These are phyloP conservation scores for Hypoxylon intermedium DNA, from an alignment of 495 filamentous ascomycete genomes.

Conservation along the genomic window DNA sequence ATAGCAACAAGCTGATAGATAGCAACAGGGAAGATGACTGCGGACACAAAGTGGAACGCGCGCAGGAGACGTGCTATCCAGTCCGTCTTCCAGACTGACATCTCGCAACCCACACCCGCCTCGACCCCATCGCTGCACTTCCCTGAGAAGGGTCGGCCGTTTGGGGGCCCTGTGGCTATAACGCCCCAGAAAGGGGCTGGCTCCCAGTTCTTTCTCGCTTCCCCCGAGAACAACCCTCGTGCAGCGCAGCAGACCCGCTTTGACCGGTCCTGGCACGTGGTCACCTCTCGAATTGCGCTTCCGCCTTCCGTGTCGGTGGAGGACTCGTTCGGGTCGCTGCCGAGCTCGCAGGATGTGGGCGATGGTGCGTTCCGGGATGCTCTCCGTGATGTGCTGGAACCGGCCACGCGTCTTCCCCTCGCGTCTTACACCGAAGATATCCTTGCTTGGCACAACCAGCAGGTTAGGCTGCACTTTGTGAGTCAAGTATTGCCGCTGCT, in stretches of 20 bases:
- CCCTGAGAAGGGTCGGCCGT: constrained; percentile 47
- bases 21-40: constrained; percentile 11
- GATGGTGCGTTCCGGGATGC: constrained; percentile 52
- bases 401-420: constrained; percentile 47
- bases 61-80: constrained; percentile 55
- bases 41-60: constrained; percentile 48
- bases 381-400: constrained; percentile 51
- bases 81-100: constrained; percentile 58
- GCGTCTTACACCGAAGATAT: constrained; percentile 58
- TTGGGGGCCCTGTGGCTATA: constrained; percentile 44
- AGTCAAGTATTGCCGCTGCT: constrained; percentile 59
- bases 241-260: constrained; percentile 64
- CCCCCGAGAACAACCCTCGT: constrained; percentile 37
- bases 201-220: constrained; percentile 19
- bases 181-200: constrained; percentile 21
- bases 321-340: constrained; percentile 50
- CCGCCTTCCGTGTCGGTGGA: constrained; percentile 55
- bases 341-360: constrained; percentile 50
- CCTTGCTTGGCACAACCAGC: constrained; percentile 59
- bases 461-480: constrained; percentile 59
- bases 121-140: constrained; percentile 47
- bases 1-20: constrained; percentile 13
- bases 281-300: constrained; percentile 67
- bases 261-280: constrained; percentile 73
- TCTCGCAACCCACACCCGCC: constrained; percentile 54